Evolutionary conservation across 2,329 filamentous ascomycete genomes (phyloP).

Genomic region (Fusarium guadeloupense): DNA sequence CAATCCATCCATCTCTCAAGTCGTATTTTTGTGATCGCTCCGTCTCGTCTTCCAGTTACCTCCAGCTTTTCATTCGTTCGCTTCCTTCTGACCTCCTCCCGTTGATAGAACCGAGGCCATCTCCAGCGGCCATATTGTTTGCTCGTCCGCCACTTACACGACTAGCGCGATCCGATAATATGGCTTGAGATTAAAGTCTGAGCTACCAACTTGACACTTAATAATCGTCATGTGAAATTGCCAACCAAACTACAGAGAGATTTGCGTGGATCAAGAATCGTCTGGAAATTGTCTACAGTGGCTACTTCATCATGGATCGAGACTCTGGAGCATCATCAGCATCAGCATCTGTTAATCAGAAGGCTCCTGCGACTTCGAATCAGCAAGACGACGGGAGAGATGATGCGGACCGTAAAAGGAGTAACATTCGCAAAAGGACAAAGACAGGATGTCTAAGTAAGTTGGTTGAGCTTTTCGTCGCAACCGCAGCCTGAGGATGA

Average conservation of each 20-base stretch:
- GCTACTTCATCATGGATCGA: slow-evolving; percentile 31
- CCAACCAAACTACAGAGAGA: slow-evolving; percentile 2
- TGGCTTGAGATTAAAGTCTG: slow-evolving; percentile 16
- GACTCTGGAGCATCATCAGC: slow-evolving; percentile 19
- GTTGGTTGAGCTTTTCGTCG: slow-evolving; percentile 46
- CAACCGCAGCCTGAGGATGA: not conserved
- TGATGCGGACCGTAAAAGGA: slow-evolving; percentile 57
- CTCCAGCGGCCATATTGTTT: slow-evolving; percentile 1
- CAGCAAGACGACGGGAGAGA: slow-evolving; percentile 52
- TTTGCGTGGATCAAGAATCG: slow-evolving; percentile 23
- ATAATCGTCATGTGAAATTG: slow-evolving; percentile 38
- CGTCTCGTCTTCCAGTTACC: slow-evolving; percentile 4
- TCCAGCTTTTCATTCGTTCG: slow-evolving; percentile 1
- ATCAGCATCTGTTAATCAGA: slow-evolving; percentile 19
- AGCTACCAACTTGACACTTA: not conserved
- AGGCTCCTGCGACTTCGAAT: slow-evolving; percentile 45
- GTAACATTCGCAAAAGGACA: slow-evolving; percentile 72
- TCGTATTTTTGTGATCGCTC: slow-evolving; percentile 1
- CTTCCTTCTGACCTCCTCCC: slow-evolving; percentile 17
- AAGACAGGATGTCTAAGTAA: slow-evolving; percentile 93
- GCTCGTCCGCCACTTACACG: not conserved
- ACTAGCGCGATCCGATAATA: slow-evolving; percentile 10
- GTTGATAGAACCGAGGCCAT: slow-evolving; percentile 3
- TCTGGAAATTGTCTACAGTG: slow-evolving; percentile 1
- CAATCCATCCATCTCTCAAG: not conserved